These are phyloP conservation scores for Colletotrichum costaricense DNA, from an alignment of 2,329 filamentous ascomycete genomes.

Conservation along the genomic window DNA sequence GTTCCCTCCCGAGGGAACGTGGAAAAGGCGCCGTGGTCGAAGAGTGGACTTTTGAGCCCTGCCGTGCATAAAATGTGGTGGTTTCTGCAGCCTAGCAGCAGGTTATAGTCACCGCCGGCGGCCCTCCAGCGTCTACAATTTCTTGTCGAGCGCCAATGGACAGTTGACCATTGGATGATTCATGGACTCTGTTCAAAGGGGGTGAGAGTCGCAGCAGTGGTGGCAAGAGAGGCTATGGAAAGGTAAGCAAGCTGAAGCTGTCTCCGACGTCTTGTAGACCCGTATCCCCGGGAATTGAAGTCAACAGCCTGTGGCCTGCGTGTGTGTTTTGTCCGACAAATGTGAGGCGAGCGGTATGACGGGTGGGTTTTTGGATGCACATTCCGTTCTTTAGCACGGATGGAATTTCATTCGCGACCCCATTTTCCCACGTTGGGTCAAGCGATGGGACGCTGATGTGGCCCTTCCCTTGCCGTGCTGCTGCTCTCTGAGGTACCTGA, in stretches of 20 bases:
- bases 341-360: conserved; percentile 13
- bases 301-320: background rate
- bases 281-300: background rate
- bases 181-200: background rate
- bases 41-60: conserved; percentile 17
- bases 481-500: background rate
- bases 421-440: conserved; percentile 5
- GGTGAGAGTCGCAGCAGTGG: background rate
- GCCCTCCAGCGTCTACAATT: background rate
- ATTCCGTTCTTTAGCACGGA: conserved; percentile 24
- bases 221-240: background rate
- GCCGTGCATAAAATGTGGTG: conserved; percentile 12
- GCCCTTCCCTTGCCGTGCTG: background rate
- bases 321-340: background rate
- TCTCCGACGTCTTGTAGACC: background rate
- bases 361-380: conserved; percentile 17
- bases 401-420: conserved; percentile 8
- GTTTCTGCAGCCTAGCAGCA: background rate
- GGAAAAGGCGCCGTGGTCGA: background rate
- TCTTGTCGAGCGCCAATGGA: background rate
- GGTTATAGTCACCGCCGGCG: background rate
- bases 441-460: conserved; percentile 27
- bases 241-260: background rate
- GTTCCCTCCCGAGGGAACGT: conserved; percentile 19
- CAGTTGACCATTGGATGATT: background rate